phyloP scores from a whole-genome alignment of 2,329 filamentous ascomycete genomes.

The Ceratocystiopsis minuta region DNA sequence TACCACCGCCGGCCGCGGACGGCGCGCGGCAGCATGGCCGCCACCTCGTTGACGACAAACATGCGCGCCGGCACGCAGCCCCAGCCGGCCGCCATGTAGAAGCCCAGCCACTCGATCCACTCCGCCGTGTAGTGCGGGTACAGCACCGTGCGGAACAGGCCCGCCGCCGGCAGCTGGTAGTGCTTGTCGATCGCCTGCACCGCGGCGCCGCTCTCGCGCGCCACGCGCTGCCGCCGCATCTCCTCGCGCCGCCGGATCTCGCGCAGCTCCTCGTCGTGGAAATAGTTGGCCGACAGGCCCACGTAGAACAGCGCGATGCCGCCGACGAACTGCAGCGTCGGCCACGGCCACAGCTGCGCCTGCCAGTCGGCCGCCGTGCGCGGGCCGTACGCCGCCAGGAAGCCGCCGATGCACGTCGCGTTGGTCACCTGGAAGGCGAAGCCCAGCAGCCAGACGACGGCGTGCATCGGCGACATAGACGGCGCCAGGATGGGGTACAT shows the following conservation, averaged over 20 bases:
- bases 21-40: conserved; percentile 80
- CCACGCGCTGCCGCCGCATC: conserved; percentile 32
- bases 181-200: conserved; percentile 46
- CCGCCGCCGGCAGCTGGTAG: conserved; percentile 71
- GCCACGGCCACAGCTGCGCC: conserved; percentile 18
- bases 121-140: conserved; percentile 93
- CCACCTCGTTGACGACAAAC: conserved; percentile 73
- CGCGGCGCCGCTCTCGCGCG: conserved; percentile 18
- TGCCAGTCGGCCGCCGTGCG: conserved; percentile 36
- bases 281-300: conserved; percentile 65
- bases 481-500: conserved; percentile 69
- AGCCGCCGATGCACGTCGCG: conserved; percentile 58
- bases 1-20: conserved; percentile 76
- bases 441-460: conserved; percentile 45
- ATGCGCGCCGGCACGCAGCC: conserved; percentile 55
- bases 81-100: conserved; percentile 56
- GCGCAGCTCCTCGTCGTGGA: conserved; percentile 76
- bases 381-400: conserved; percentile 70
- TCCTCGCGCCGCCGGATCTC: conserved; percentile 62
- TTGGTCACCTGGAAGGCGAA: conserved; percentile 65
- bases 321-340: conserved; percentile 29
- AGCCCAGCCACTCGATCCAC: conserved; percentile 92
- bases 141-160: conserved; percentile 65
- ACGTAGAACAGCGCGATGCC: conserved; percentile 62
- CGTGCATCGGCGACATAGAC: conserved; percentile 80